A percentile compares a stretch with the other conserved stretches of the same genome.
Conservation (phyloP, 2,329 filamentous ascomycete genomes). For the Eutypa lata region DNA sequence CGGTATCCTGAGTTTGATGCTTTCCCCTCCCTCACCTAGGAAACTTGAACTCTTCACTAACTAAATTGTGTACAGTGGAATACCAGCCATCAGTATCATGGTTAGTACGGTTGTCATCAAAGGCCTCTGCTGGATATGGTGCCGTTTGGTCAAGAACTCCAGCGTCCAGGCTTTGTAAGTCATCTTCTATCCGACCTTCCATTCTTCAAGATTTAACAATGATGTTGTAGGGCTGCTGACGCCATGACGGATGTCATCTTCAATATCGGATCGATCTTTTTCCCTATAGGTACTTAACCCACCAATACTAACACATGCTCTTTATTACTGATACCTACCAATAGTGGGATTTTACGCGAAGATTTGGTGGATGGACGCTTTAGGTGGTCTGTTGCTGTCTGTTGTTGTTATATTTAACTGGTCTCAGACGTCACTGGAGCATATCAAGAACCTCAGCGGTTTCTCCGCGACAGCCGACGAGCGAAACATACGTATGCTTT, state of each 20-base stretch:
- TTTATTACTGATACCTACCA: slow-evolving; percentile 6
- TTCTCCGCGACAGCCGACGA: slow-evolving; percentile 77
- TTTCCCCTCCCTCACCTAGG: background rate
- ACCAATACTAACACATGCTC: background rate
- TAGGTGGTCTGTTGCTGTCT: slow-evolving; percentile 76
- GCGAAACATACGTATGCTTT: slow-evolving; percentile 61
- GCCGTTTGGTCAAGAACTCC: slow-evolving; percentile 79
- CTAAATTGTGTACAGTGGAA: slow-evolving; percentile 34
- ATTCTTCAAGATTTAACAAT: slow-evolving; percentile 4
- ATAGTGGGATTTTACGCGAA: slow-evolving; percentile 68
- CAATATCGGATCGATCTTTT: slow-evolving; percentile 85
- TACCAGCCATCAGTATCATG: slow-evolving; percentile 78
- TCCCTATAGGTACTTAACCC: slow-evolving; percentile 60
- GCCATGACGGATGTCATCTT: slow-evolving; percentile 77
- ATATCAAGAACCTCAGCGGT: slow-evolving; percentile 78
- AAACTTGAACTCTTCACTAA: slow-evolving; percentile 2
- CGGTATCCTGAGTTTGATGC: background rate
- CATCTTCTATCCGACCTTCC: background rate
- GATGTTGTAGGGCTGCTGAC: slow-evolving; percentile 44
- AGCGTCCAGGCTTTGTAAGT: slow-evolving; percentile 74
- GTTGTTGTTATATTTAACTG: slow-evolving; percentile 77
- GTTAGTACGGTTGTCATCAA: slow-evolving; percentile 77
- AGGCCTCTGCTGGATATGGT: slow-evolving; percentile 81
- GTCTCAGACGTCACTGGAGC: slow-evolving; percentile 68
- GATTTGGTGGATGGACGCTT: slow-evolving; percentile 81